Conservation (phyloP, 371 early-diverging fungal species). For the Rhizomucor pusillus region DNA sequence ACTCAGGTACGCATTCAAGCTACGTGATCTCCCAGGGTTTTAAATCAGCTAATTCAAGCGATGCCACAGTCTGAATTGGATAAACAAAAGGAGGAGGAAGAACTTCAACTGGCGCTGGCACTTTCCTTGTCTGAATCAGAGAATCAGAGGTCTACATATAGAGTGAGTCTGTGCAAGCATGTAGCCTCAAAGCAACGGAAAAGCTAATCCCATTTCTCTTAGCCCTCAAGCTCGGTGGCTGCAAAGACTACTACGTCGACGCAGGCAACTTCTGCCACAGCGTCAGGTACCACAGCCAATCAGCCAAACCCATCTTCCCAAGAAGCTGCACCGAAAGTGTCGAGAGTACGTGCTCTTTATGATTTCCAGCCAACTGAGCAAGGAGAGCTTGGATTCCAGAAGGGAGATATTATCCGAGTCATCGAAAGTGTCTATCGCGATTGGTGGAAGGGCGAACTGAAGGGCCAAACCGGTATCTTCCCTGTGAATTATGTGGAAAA, state of each 20-base stretch:
- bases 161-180: constrained; percentile 15
- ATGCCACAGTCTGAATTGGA: constrained; percentile 55
- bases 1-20: constrained; percentile 36
- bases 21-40: not conserved
- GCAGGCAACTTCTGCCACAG: not conserved
- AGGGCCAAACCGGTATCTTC: constrained; percentile 78
- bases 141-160: constrained; percentile 46
- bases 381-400: constrained; percentile 79
- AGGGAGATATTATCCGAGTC: constrained; percentile 80
- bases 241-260: constrained; percentile 11
- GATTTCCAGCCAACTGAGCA: constrained; percentile 82
- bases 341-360: constrained; percentile 80
- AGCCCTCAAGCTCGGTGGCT: constrained; percentile 24
- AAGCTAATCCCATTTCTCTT: constrained; percentile 5
- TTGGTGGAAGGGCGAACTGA: constrained; percentile 89
- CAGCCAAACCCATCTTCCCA: not conserved
- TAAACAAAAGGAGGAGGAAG: constrained; percentile 71
- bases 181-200: constrained; percentile 15
- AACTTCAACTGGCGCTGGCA: constrained; percentile 85
- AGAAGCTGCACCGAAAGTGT: constrained; percentile 38
- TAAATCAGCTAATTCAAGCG: too few species aligned
- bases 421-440: constrained; percentile 83
- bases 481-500: constrained; percentile 85
- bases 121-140: constrained; percentile 80
- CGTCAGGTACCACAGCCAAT: not conserved